Percentiles rank a stretch among this genome's conserved stretches.
Conservation (phyloP, 345 rosid species). For the Garcia nutans region DNA sequence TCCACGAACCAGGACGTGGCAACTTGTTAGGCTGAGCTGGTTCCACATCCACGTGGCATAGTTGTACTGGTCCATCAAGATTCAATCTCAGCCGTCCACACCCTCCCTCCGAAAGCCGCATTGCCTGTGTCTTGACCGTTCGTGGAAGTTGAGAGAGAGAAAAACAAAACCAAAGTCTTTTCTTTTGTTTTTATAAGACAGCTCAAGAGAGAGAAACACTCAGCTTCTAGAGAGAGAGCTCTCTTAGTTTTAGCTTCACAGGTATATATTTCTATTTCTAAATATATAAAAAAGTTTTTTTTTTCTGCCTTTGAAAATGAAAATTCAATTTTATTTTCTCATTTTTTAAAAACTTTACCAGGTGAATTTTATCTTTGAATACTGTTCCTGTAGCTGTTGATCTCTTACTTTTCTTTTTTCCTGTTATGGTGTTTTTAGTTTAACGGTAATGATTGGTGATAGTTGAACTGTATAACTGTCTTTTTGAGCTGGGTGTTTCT, state of each 20-base stretch:
- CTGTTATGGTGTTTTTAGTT: background rate
- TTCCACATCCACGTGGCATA: constrained; percentile 19
- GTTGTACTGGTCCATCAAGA: constrained; percentile 11
- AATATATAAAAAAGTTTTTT: background rate
- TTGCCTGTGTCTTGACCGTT: constrained; percentile 42
- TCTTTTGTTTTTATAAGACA: background rate
- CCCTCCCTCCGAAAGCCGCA: constrained; percentile 31
- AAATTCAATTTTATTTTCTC: background rate
- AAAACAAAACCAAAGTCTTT: constrained; percentile 18
- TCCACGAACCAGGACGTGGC: constrained; percentile 24
- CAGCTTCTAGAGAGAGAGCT: constrained; percentile 15
- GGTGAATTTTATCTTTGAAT: constrained; percentile 1
- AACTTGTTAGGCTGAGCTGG: constrained; percentile 36
- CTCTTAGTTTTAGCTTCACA: constrained; percentile 12
- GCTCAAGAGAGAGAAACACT: constrained; percentile 12
- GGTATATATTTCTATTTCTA: constrained; percentile 18
- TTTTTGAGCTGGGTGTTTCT: background rate
- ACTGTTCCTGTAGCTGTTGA: constrained; percentile 15
- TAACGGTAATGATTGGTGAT: constrained; percentile 14
- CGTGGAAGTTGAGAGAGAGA: constrained; percentile 32
- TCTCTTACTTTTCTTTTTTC: constrained; percentile 1
- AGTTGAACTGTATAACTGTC: background rate
- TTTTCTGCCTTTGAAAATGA: background rate
- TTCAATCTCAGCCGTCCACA: constrained; percentile 43
- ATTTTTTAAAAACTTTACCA: background rate